A percentile compares a stretch with the other conserved stretches of the same genome.
These are phyloP conservation scores for Diaporthe vexans DNA, from an alignment of 2,329 filamentous ascomycete species.

Conservation along the genomic window DNA sequence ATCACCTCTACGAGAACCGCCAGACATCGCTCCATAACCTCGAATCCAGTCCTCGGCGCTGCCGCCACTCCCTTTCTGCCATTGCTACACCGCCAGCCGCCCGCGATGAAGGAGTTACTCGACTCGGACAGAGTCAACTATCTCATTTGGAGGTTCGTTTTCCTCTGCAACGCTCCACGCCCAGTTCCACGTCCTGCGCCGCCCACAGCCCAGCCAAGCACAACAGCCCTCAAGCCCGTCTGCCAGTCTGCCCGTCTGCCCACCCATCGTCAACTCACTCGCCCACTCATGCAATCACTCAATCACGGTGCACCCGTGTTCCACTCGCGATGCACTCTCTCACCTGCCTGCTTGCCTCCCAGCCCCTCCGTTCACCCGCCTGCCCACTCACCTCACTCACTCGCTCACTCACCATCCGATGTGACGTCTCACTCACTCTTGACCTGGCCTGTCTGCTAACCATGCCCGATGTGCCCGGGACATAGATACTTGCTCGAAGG, in stretches of 20 bases:
- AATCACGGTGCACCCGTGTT: neutral
- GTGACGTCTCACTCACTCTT: constrained; percentile 43
- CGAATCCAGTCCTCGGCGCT: constrained; percentile 7
- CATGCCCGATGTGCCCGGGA: constrained; percentile 11
- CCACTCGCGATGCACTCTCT: neutral
- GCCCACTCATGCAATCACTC: neutral
- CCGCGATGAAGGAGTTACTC: constrained; percentile 72
- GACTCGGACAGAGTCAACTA: constrained; percentile 79
- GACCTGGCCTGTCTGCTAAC: constrained; percentile 44
- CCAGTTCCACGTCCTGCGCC: constrained; percentile 35
- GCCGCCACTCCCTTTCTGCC: constrained; percentile 38
- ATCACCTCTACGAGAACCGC: neutral
- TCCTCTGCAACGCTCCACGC: constrained; percentile 45
- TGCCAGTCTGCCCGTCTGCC: neutral
- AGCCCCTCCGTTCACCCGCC: neutral
- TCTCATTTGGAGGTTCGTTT: constrained; percentile 77
- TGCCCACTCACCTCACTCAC: neutral
- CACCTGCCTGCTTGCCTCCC: constrained; percentile 3
- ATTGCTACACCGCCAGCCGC: constrained; percentile 46
- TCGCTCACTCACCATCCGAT: constrained; percentile 26
- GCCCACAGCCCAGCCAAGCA: constrained; percentile 32
- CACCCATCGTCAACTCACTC: neutral
- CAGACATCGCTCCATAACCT: constrained; percentile 10
- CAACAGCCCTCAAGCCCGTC: constrained; percentile 1
- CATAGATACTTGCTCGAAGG: constrained; percentile 72